These are phyloP conservation scores for Fusarium mangiferae DNA, from an alignment of 2,329 filamentous ascomycete species.

Conservation along the genomic window DNA sequence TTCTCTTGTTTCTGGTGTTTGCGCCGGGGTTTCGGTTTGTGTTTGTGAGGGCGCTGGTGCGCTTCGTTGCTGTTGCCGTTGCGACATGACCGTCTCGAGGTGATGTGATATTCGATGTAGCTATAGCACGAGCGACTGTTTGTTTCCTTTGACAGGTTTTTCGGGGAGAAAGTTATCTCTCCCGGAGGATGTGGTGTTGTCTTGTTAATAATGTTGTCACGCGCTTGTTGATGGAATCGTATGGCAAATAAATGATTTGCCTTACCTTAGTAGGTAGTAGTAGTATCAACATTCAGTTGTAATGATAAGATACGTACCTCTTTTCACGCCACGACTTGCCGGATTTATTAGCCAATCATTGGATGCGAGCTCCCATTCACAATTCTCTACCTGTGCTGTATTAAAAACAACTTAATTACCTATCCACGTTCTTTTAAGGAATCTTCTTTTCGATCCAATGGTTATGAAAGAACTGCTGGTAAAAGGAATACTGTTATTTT, in stretches of 20 bases:
- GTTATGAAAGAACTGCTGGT: not conserved
- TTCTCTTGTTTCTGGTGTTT: slow-evolving; percentile 43
- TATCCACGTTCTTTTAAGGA: not conserved
- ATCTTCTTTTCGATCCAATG: not conserved
- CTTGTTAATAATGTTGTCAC: slow-evolving; percentile 11
- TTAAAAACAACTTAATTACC: not conserved
- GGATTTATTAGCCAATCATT: not conserved
- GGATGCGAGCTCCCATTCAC: not conserved
- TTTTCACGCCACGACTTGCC: not conserved
- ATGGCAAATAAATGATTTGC: slow-evolving; percentile 28
- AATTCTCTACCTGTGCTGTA: not conserved
- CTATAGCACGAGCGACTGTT: not conserved
- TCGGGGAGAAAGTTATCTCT: not conserved
- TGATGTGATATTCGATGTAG: not conserved
- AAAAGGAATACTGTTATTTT: not conserved
- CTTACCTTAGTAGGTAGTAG: not conserved
- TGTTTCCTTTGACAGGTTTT: not conserved
- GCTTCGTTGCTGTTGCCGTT: slow-evolving; percentile 45
- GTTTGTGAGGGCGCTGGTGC: slow-evolving; percentile 50
- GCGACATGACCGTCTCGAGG: slow-evolving; percentile 43
- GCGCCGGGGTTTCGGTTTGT: slow-evolving; percentile 45
- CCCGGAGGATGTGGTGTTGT: not conserved
- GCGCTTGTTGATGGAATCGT: slow-evolving; percentile 22
- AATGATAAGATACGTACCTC: not conserved
- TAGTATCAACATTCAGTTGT: not conserved